A percentile compares a stretch with the other conserved stretches of the same genome.
Conservation (phyloP, 2,329 filamentous ascomycete species). For the Pestalotiopsis sp. region DNA sequence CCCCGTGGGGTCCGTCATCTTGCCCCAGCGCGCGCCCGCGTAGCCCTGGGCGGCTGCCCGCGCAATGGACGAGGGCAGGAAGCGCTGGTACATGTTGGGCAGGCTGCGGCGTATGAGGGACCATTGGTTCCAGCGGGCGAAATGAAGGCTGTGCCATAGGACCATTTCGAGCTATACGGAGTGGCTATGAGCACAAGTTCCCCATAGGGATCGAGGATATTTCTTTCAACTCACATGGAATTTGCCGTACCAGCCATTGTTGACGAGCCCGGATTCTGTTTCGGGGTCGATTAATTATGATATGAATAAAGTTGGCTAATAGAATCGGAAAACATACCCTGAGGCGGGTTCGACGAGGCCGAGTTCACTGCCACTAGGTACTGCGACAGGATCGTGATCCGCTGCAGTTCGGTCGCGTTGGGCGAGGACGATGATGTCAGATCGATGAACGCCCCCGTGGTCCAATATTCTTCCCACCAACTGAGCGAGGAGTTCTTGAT, state of each 20-base stretch:
- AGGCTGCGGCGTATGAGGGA: conserved; percentile 46
- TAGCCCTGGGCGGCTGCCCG: conserved; percentile 45
- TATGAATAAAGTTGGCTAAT: not conserved
- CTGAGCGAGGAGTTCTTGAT: conserved; percentile 33
- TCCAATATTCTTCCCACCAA: conserved; percentile 55
- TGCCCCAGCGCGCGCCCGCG: conserved; percentile 47
- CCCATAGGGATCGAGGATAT: too few relatives aligned
- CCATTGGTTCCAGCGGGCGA: conserved; percentile 52
- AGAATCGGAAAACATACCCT: conserved; percentile 33
- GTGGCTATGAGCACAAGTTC: not conserved
- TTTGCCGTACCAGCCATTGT: conserved; percentile 60
- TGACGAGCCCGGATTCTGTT: conserved; percentile 40
- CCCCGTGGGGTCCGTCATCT: conserved; percentile 61
- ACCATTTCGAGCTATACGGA: conserved; percentile 49
- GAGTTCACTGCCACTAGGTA: conserved; percentile 56
- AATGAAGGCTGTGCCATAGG: conserved; percentile 55
- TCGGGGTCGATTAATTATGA: not conserved
- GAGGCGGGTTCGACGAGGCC: conserved; percentile 49
- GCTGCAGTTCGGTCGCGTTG: conserved; percentile 51
- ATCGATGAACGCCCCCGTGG: conserved; percentile 54
- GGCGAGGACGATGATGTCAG: conserved; percentile 40
- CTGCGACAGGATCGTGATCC: conserved; percentile 55
- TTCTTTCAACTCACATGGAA: conserved; percentile 43
- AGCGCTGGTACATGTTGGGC: conserved; percentile 48
- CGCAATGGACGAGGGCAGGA: conserved; percentile 39